phyloP scores from a whole-genome alignment of 2,329 filamentous ascomycete genomes.

The Chrysoporthe austroafricana region DNA sequence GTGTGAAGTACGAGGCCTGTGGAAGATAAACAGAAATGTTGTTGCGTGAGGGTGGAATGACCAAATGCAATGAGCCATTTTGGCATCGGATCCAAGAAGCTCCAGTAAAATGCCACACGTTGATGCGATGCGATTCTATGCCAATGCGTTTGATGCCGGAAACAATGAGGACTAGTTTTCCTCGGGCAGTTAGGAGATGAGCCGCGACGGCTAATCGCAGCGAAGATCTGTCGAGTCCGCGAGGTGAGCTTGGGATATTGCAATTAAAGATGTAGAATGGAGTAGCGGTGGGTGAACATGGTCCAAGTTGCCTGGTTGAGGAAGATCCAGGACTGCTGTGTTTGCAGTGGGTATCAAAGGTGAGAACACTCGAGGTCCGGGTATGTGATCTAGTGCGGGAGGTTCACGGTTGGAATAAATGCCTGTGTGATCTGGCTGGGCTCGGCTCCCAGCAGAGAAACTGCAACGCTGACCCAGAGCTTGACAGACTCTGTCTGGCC shows the following conservation, averaged over 20 bases:
- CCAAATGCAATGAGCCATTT: conserved; percentile 28
- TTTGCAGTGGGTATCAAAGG: conserved; percentile 2
- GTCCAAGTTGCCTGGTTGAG: conserved; percentile 5
- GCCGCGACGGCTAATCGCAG: conserved; percentile 12
- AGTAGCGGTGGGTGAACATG: conserved; percentile 19
- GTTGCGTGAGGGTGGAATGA: conserved; percentile 17
- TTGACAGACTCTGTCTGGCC: conserved; percentile 1
- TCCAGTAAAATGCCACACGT: conserved; percentile 32
- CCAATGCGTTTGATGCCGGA: conserved; percentile 37
- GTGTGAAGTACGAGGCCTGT: conserved; percentile 11
- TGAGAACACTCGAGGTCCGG: conserved; percentile 5
- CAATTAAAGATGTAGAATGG: conserved; percentile 27
- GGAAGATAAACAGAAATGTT: conserved; percentile 17
- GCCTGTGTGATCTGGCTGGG: not conserved
- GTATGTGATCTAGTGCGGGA: not conserved
- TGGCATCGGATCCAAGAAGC: conserved; percentile 34
- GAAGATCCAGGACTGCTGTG: conserved; percentile 17
- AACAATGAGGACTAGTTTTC: conserved; percentile 29
- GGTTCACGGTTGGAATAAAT: not conserved
- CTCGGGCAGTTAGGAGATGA: conserved; percentile 24
- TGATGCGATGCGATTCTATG: conserved; percentile 35
- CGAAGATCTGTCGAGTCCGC: conserved; percentile 20
- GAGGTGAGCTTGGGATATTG: conserved; percentile 24
- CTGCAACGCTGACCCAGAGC: not conserved
- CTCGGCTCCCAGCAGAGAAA: not conserved